Evolutionary conservation across 208 protist species (phyloP), one percentile per base, ranked within the genome.

Genomic region (Trypanosoma brucei): DNA sequence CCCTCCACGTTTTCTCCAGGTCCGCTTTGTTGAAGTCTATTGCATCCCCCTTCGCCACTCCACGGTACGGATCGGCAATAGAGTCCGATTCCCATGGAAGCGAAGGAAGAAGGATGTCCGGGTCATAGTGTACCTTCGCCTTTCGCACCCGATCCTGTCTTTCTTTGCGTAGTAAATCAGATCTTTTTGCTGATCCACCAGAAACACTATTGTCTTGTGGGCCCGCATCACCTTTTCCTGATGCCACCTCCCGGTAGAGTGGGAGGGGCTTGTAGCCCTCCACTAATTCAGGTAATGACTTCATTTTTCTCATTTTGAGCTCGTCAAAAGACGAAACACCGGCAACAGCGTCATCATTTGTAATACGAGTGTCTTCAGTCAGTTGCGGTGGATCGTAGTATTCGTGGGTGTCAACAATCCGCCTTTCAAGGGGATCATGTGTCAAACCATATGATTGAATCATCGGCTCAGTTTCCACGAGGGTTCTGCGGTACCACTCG

Each of bases 41-140:
- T n/a, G 74, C 77, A 35, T 88, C 81, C 34, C 66, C 75, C 9
- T 70, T 63, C 34, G 76, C 81, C 14, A 92, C 76, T 0, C 85
- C 88, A 48, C 88, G 80, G 62, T 94, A 91, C 36, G 88, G 83
- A 65, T 94, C 88, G 2, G 88, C 77, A 44, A 94, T 76, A 22
- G 88, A 89, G 62, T 92, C 88, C 11, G 79, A 84, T 66, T 94
- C 88, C 88, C 88, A 94, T 58, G 88, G 88, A 50, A 94, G 68
- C 30, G 80, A 78, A 13, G 88, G 85, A 35, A 94, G 81, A 39
- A 94, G 57, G 63, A 92, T 86, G 61, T 94, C 85, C 0, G 73
- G 68, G 61, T 94, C 85, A 64, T 88, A 91, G 51, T 85, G 68
- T 48, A 91, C 64, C 62, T 92, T 92, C 13, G 75, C 75, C 65